phyloP scores from a whole-genome alignment of 257 asterid genomes.

The Craterostigma plantagineum region DNA sequence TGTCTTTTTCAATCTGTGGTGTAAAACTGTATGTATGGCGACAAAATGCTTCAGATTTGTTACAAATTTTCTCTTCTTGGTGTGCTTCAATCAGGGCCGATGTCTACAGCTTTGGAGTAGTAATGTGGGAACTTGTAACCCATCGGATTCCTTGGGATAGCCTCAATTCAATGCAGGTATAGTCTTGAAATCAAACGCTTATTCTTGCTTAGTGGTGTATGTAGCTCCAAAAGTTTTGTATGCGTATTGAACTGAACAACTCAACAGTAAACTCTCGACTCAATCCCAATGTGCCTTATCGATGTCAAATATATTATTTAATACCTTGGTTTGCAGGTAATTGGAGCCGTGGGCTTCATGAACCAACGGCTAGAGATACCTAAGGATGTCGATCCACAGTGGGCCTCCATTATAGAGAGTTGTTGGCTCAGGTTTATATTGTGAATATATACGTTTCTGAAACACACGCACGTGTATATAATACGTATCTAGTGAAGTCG shows the following conservation, averaged over 20 bases:
- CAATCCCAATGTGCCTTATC: too few relatives aligned
- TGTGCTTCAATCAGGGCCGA: conserved; percentile 53
- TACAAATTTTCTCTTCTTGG: too few relatives aligned
- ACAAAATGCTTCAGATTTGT: conserved; percentile 4
- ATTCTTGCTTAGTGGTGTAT: neutral
- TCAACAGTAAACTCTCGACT: too few relatives aligned
- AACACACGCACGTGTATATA: neutral
- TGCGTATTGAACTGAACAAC: too few relatives aligned
- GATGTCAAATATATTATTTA: too few relatives aligned
- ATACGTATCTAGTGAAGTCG: neutral
- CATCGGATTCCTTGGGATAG: conserved; percentile 92
- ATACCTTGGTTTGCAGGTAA: conserved; percentile 31
- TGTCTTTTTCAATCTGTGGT: neutral
- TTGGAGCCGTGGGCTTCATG: conserved; percentile 98
- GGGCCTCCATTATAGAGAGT: conserved; percentile 72
- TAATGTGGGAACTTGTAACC: conserved; percentile 87
- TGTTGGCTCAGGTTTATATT: conserved; percentile 63
- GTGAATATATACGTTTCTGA: neutral
- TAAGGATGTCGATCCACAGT: conserved; percentile 49
- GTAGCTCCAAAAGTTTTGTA: neutral
- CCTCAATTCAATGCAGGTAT: conserved; percentile 94
- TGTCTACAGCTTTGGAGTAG: conserved; percentile 86
- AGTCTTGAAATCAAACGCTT: neutral
- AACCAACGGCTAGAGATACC: conserved; percentile 86
- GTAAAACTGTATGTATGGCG: neutral